Evolutionary conservation across 306 rosid species (phyloP).

Genomic region (Citrullus colocynthis): DNA sequence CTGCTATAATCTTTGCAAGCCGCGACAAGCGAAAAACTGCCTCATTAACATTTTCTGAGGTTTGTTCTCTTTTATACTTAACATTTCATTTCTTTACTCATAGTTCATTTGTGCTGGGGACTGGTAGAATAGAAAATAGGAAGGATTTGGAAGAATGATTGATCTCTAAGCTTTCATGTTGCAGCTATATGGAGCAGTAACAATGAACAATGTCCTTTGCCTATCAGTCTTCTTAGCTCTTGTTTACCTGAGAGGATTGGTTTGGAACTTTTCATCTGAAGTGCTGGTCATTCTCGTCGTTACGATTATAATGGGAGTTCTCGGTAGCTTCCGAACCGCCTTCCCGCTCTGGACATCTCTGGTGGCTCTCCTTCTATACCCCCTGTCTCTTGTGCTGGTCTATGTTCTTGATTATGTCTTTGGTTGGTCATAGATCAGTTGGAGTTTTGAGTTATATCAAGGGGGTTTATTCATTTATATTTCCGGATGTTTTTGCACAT

Average conservation of each 20-base stretch:
- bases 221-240: constrained; percentile 83
- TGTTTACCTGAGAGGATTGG: constrained; percentile 59
- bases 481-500: neutral
- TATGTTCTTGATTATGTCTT: constrained; percentile 80
- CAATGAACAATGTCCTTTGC: constrained; percentile 91
- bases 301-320: constrained; percentile 57
- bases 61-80: constrained; percentile 16
- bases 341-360: constrained; percentile 88
- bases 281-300: constrained; percentile 73
- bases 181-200: constrained; percentile 88
- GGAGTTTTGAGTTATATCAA: neutral
- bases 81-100: neutral
- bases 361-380: constrained; percentile 71
- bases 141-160: neutral
- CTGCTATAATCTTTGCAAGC: constrained; percentile 80
- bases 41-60: constrained; percentile 90
- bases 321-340: constrained; percentile 65
- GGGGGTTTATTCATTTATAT: neutral
- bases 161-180: neutral
- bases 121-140: neutral
- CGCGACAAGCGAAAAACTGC: constrained; percentile 72
- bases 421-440: constrained; percentile 48
- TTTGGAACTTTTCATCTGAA: constrained; percentile 90
- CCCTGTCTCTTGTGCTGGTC: constrained; percentile 66
- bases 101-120: neutral